A percentile compares a stretch with the other conserved stretches of the same genome.
phyloP scores from a whole-genome alignment of 805 yeast genomes.

The Yamadazyma kitorensis region DNA sequence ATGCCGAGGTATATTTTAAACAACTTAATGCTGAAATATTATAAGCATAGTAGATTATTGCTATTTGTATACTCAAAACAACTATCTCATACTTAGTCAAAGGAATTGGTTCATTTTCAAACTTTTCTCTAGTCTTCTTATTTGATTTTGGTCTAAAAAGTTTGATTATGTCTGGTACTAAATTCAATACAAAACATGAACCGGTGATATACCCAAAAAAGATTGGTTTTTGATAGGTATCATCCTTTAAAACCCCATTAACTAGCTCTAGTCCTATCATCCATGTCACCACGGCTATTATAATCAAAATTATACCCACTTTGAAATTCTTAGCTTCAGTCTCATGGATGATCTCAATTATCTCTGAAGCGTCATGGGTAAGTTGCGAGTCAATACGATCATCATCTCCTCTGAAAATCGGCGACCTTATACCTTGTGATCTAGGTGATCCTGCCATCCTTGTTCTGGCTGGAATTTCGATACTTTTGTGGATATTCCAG shows the following conservation, averaged over 20 bases:
- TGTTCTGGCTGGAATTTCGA: no score
- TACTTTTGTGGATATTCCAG: no score
- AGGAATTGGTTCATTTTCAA: slow-evolving; percentile 6
- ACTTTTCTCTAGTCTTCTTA: not conserved
- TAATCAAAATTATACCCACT: slow-evolving; percentile 42
- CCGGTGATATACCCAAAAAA: slow-evolving; percentile 49
- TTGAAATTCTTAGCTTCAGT: slow-evolving; percentile 42
- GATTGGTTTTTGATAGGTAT: slow-evolving; percentile 47
- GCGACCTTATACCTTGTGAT: slow-evolving; percentile 10
- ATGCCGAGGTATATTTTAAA: slow-evolving; percentile 49
- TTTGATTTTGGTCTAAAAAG: not conserved
- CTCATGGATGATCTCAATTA: slow-evolving; percentile 34
- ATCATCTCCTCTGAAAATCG: slow-evolving; percentile 11
- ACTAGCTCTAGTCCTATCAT: slow-evolving; percentile 48
- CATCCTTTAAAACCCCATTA: slow-evolving; percentile 47
- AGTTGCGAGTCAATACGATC: slow-evolving; percentile 4
- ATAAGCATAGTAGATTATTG: slow-evolving; percentile 41
- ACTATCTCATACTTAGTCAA: slow-evolving; percentile 28
- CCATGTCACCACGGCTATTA: slow-evolving; percentile 46
- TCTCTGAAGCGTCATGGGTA: slow-evolving; percentile 17
- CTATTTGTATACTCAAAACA: slow-evolving; percentile 35
- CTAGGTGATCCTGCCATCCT: no score
- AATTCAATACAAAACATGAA: slow-evolving; percentile 43
- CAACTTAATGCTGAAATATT: slow-evolving; percentile 41
- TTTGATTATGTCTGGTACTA: slow-evolving; percentile 33